These are phyloP conservation scores for Penicillium subrubescens DNA, from an alignment of 495 filamentous ascomycete species.

Conservation along the genomic window DNA sequence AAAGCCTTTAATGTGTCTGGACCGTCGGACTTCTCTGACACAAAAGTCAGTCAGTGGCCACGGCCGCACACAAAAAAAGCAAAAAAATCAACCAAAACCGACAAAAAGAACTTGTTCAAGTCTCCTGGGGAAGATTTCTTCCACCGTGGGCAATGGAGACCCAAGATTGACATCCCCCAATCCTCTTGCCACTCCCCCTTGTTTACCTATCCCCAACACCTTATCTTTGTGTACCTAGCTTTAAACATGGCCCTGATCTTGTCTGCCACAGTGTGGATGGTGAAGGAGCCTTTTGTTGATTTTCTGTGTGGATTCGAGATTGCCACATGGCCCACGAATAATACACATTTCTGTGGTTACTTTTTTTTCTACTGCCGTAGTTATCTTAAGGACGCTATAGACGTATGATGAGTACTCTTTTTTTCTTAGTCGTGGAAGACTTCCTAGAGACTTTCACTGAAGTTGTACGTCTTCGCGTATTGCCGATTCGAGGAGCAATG, in stretches of 20 bases:
- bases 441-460: neutral
- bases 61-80: constrained; percentile 35
- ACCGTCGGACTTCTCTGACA: constrained; percentile 14
- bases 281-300: constrained; percentile 17
- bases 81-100: constrained; percentile 33
- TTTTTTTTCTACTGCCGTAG: neutral
- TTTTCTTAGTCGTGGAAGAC: neutral
- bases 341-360: constrained; percentile 24
- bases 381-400: neutral
- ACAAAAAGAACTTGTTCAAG: constrained; percentile 30
- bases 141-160: constrained; percentile 7
- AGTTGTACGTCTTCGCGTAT: neutral
- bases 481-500: too few species aligned
- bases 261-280: neutral
- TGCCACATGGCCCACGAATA: constrained; percentile 26
- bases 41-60: constrained; percentile 6
- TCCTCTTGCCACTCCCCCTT: neutral
- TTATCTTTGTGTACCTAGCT: constrained; percentile 33
- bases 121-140: constrained; percentile 20
- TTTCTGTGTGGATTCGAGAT: constrained; percentile 30
- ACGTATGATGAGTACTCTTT: neutral
- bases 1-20: constrained; percentile 43
- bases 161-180: constrained; percentile 12
- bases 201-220: constrained; percentile 8
- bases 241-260: constrained; percentile 16